Base-by-base conservation (phyloP, 2,329 filamentous ascomycete species). In the Conoideocrella luteorostrata region DNA sequence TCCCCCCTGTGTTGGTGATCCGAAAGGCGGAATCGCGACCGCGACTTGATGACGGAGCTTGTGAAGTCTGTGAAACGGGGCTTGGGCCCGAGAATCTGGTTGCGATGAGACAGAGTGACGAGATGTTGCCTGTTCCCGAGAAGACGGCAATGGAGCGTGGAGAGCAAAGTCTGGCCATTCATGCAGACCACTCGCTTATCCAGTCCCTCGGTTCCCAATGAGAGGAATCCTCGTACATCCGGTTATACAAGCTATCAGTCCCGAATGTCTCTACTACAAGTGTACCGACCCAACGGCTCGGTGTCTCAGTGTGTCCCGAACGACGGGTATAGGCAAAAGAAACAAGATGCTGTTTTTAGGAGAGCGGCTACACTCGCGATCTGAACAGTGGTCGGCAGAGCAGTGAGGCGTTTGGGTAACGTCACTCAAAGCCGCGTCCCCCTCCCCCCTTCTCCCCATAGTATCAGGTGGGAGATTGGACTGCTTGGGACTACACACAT, bases 241-340 rank as follows among this genome's bases (percentile, higher is more conserved):
- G 18, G 41, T 44, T 13, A 34, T 40, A 47, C 41, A 41, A 44
- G 38, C 17, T 22, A 12, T 18, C 12, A 47, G 32, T 23, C 13
- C 36, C 45, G 33, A 37, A 37, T 26, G 33, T 32, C 23, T 39
- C 36, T n/a, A n/a, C n/a, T n/a, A n/a, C n/a, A 17, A 28, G 29
- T 13, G 23, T 43, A 39, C 45, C 45, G 41, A 34, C 24, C 33
- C 36, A n/a, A 17, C 36, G 36, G 41, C 21, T 44, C 45, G 24
- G 41, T 43, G 41, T 44, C 22, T 33, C 41, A 40, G 20, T 37
- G 38, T 24, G 15, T 39, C 18, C 45, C 38, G 41, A 47, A 40
- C 18, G 36, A 28, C 41, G 32, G 35, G 37, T 17, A 23, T 17
- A 32, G n/a, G 20, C 23, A 24, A 33, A n/a, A 24, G 28, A n/a